Percentiles rank a stretch among this genome's conserved stretches.
Evolutionary conservation across 257 asterid species (phyloP).

Genomic region (Nicotiana tomentosiformis): DNA sequence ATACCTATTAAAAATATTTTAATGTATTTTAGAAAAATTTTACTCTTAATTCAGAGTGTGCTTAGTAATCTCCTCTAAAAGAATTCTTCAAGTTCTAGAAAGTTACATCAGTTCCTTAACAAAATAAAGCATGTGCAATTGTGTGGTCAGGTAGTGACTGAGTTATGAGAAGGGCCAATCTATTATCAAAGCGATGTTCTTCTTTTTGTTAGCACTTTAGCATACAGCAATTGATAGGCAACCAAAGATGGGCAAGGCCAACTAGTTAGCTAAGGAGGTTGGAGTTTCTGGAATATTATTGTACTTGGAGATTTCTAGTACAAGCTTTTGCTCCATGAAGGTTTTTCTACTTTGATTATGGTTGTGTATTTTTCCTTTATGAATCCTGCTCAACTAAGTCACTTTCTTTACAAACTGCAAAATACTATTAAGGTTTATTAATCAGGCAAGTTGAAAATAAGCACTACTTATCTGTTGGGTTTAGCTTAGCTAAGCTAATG

Average conservation of each 20-base stretch:
- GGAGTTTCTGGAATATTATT: neutral
- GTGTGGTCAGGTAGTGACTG: neutral
- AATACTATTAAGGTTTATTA: neutral
- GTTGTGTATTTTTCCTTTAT: neutral
- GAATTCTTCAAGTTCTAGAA: neutral
- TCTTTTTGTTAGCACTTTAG: neutral
- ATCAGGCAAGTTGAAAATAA: neutral
- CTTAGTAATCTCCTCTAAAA: neutral
- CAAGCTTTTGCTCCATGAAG: neutral
- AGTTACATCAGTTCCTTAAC: neutral
- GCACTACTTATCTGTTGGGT: neutral
- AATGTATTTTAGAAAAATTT: neutral
- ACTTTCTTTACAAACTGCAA: neutral
- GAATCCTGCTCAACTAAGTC: neutral
- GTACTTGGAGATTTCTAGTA: neutral
- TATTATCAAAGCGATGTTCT: neutral
- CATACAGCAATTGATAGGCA: neutral
- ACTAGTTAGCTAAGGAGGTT: neutral
- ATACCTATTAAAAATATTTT: neutral
- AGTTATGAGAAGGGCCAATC: neutral
- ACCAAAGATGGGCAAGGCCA: neutral
- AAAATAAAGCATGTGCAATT: neutral
- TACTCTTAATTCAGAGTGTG: neutral
- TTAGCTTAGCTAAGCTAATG: neutral
- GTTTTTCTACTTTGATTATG: conserved; percentile 2